These are phyloP conservation scores for Sutorius australiensis DNA, from an alignment of 768 basidiomycete genomes.

Conservation along the genomic window DNA sequence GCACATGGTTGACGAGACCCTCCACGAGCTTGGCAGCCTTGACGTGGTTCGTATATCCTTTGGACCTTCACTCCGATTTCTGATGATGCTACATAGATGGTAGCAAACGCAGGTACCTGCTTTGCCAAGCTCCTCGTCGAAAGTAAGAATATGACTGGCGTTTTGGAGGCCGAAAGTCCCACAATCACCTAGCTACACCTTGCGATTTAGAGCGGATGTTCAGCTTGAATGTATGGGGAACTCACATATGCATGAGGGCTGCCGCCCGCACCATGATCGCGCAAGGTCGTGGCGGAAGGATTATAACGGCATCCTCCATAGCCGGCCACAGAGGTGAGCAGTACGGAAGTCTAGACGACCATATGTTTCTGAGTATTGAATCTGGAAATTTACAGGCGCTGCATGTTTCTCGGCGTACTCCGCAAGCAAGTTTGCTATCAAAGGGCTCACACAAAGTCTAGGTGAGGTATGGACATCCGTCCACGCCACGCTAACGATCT, in stretches of 20 bases:
- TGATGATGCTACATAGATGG: neutral
- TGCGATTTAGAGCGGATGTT: slow-evolving; percentile 31
- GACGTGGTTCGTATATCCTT: neutral
- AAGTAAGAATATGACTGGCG: neutral
- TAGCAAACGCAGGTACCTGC: slow-evolving; percentile 1
- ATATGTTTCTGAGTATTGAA: too few relatives aligned
- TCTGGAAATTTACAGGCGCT: slow-evolving; percentile 14
- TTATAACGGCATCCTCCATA: slow-evolving; percentile 27
- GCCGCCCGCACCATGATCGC: slow-evolving; percentile 42
- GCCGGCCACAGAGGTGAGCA: neutral
- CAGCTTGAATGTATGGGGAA: slow-evolving; percentile 35
- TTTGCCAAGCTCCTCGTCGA: neutral
- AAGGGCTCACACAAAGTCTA: slow-evolving; percentile 34
- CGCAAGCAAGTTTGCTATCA: slow-evolving; percentile 36
- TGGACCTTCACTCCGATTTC: too few relatives aligned
- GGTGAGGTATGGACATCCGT: neutral
- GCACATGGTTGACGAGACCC: slow-evolving; percentile 1
- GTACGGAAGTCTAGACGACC: neutral
- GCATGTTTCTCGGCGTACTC: slow-evolving; percentile 20
- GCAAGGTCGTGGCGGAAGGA: slow-evolving; percentile 42
- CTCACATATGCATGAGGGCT: slow-evolving; percentile 40
- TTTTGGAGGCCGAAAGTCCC: neutral
- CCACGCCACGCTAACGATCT: neutral
- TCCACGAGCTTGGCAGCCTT: neutral
- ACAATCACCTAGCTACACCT: neutral